Conservation (phyloP, 2,329 filamentous ascomycete species). For the Cercospora sesami region DNA sequence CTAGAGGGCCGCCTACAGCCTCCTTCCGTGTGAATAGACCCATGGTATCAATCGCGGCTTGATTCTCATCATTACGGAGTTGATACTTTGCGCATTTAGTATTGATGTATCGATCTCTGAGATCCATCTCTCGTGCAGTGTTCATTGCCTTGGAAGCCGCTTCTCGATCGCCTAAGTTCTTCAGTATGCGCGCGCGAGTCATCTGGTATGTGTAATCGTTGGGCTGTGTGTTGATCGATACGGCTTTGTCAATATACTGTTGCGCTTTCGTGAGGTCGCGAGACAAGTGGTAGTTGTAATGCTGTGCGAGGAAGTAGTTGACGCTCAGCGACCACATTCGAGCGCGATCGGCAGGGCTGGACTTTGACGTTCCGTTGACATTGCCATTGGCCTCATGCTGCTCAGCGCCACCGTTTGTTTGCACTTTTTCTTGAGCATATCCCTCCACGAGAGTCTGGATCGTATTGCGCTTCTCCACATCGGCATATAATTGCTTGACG, state of each 20-base stretch:
- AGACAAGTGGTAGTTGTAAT: conserved; percentile 90
- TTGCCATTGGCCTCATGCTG: conserved; percentile 32
- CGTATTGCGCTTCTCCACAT: conserved; percentile 72
- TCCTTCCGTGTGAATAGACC: conserved; percentile 93
- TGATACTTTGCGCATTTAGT: conserved; percentile 97
- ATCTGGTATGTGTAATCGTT: conserved; percentile 92
- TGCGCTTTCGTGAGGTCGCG: conserved; percentile 80
- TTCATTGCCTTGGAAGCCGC: conserved; percentile 89
- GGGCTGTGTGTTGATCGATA: conserved; percentile 74
- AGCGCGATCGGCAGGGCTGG: conserved; percentile 42
- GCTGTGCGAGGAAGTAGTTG: conserved; percentile 91
- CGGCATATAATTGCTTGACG: conserved; percentile 85
- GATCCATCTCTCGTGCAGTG: conserved; percentile 77
- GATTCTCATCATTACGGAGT: conserved; percentile 86
- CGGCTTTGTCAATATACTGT: conserved; percentile 78
- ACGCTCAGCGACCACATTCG: conserved; percentile 71
- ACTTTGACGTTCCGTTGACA: conserved; percentile 43
- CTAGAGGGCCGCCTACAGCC: conserved; percentile 79
- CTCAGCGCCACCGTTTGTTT: conserved; percentile 33
- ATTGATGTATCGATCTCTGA: conserved; percentile 95
- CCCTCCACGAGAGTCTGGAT: conserved; percentile 75
- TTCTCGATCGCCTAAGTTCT: conserved; percentile 77
- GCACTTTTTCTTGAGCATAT: conserved; percentile 58
- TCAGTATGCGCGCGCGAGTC: conserved; percentile 92
- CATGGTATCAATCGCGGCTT: conserved; percentile 82